phyloP scores from a whole-genome alignment of 495 filamentous ascomycete genomes.

The Extremus antarcticus region DNA sequence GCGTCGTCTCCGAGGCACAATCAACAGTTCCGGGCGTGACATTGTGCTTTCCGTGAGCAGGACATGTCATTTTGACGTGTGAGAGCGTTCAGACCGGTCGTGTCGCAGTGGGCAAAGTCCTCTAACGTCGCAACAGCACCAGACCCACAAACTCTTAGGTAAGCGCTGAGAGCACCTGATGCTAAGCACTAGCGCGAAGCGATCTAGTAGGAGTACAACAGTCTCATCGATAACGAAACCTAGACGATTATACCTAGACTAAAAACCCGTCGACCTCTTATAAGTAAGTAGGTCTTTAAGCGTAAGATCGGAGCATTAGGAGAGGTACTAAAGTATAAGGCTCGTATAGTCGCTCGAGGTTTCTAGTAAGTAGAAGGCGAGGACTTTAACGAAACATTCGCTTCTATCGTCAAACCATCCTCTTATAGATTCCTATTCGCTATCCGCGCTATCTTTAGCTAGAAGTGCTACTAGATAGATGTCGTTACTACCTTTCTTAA shows the following conservation, averaged over 20 bases:
- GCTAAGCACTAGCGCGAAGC: neutral
- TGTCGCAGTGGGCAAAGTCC: too few relatives aligned
- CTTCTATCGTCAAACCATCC: neutral
- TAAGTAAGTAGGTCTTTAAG: neutral
- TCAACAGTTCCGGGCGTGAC: too few relatives aligned
- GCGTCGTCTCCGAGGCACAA: too few relatives aligned
- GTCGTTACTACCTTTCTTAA: neutral
- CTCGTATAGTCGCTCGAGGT: neutral
- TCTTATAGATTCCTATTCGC: neutral
- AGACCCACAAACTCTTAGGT: too few relatives aligned
- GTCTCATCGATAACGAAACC: neutral
- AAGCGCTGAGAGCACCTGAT: too few relatives aligned
- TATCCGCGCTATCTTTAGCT: too few relatives aligned
- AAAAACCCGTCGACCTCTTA: neutral
- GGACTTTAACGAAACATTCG: neutral
- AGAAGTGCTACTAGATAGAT: neutral
- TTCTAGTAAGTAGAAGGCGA: neutral
- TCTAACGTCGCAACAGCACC: too few relatives aligned
- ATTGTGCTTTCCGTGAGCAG: too few relatives aligned
- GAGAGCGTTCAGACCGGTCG: too few relatives aligned
- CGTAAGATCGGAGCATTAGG: neutral
- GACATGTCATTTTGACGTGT: too few relatives aligned
- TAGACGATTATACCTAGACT: neutral
- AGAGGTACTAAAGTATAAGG: neutral
- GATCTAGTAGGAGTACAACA: neutral